Evolutionary conservation across 2,329 filamentous ascomycete species (phyloP).

Genomic region (Diplodia scrobiculata): DNA sequence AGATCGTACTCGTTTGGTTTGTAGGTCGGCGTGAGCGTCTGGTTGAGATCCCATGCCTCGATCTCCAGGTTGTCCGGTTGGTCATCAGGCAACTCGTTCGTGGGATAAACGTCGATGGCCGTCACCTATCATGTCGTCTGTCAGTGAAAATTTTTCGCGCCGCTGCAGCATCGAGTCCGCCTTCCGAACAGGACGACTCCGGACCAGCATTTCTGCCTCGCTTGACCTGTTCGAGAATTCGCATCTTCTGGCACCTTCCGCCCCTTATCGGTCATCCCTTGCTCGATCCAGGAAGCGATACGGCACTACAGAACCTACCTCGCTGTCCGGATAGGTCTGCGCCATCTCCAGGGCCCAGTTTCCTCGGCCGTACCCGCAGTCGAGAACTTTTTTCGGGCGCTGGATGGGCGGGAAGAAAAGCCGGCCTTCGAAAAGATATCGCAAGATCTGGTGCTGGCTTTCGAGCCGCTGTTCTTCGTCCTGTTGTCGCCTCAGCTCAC

Average conservation of each 20-base stretch:
- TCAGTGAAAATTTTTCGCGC: slow-evolving; percentile 9
- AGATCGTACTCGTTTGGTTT: slow-evolving; percentile 73
- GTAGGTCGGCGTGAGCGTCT: slow-evolving; percentile 57
- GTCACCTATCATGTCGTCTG: slow-evolving; percentile 38
- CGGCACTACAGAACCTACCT: slow-evolving; percentile 35
- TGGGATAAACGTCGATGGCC: slow-evolving; percentile 44
- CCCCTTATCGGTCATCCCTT: neutral
- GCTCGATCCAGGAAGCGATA: neutral
- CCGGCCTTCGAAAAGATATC: slow-evolving; percentile 36
- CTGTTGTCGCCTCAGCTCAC: slow-evolving; percentile 33
- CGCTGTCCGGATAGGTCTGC: slow-evolving; percentile 43
- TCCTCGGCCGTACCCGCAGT: slow-evolving; percentile 46
- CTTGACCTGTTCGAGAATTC: neutral
- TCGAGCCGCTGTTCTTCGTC: slow-evolving; percentile 44
- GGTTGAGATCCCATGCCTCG: slow-evolving; percentile 45
- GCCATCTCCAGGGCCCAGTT: slow-evolving; percentile 45
- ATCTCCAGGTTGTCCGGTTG: slow-evolving; percentile 43
- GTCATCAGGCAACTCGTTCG: slow-evolving; percentile 39
- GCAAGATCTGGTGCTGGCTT: slow-evolving; percentile 41
- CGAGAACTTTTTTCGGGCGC: slow-evolving; percentile 42
- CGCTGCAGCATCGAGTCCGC: neutral
- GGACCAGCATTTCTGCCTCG: too few species aligned
- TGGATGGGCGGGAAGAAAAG: slow-evolving; percentile 40
- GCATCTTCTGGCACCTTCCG: neutral
- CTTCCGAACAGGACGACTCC: neutral